Evolutionary conservation across 2,329 filamentous ascomycete genomes (phyloP), one percentile per base, ranked within the genome.

Genomic region (Emmonsiellopsis sp.): DNA sequence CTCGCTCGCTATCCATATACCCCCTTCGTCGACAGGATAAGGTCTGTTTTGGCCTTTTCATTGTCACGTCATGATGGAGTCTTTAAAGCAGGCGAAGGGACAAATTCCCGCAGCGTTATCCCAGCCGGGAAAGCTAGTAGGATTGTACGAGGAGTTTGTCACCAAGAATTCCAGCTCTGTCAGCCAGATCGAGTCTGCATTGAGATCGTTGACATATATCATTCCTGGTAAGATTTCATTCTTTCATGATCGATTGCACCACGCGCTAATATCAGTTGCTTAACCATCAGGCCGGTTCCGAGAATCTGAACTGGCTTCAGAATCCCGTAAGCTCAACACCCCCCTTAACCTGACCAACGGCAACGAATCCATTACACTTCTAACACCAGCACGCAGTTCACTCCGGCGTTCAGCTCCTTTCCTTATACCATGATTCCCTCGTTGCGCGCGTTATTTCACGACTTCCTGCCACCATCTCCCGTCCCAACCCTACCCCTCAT

Each of bases 171-270:
- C 90, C 57, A 86, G 89, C 65, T 89, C 94, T 55, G 90, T 98
- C 51, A 89, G 89, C 49, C 91, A 95, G 74, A 92, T 98, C 58
- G 93, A 98, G 75, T 94, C 89, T 58, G 89, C 90, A 11, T 75
- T 98, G 65, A 84, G 93, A 40, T 95, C 90, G 31, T 74, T 98
- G 59, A 96, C 92, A 47, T 98, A 98, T 69, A 90, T 98, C 60
- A 93, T 97, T 49, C 93, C 92, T 54, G 91, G 87, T 68, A 47
- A 34, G 42, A 6, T 37, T 5, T 37, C 9, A 26, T 16, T 20
- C 8, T 48, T 34, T 59, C 30, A 50, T 11, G 10, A 43, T 20
- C 10, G 6, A 8, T 2, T 49, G 7, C 30, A n/a, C 7, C 15
- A 13, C 13, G 16, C 1, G 32, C 11, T 10, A 40, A 49, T 35